A percentile compares a stretch with the other conserved stretches of the same genome.
Evolutionary conservation across 1,139 yeast species (phyloP).

Genomic region (Nadsonia starkeyi-henricii): DNA sequence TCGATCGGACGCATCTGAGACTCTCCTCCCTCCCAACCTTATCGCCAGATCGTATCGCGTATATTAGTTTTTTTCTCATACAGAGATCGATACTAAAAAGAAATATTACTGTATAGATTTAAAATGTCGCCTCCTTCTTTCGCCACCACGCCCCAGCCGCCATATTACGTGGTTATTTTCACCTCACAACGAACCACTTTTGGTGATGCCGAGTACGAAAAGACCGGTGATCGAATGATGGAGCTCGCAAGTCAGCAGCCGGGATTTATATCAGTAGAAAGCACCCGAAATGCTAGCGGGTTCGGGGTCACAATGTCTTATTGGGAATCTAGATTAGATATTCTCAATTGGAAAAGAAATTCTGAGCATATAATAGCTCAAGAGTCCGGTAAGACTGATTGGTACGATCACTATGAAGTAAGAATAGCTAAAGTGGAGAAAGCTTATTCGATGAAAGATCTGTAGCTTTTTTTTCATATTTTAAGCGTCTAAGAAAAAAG

Average conservation of each 20-base stretch:
- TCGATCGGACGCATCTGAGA: no score
- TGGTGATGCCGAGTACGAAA: background rate
- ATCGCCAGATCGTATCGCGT: no score
- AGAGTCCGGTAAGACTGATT: background rate
- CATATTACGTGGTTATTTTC: constrained; percentile 1
- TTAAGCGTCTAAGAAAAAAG: no score
- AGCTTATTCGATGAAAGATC: background rate
- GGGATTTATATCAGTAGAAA: background rate
- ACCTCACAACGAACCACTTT: background rate
- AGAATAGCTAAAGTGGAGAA: background rate
- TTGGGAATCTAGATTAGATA: background rate
- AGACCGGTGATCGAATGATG: background rate
- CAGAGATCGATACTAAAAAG: no score
- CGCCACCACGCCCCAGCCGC: background rate
- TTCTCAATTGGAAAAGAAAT: background rate
- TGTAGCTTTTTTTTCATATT: no score
- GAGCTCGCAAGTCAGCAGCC: background rate
- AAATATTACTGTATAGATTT: background rate
- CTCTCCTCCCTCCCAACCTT: no score
- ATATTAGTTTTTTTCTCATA: no score
- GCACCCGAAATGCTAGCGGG: background rate
- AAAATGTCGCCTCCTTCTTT: background rate
- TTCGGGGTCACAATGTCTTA: constrained; percentile 1
- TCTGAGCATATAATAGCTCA: background rate
- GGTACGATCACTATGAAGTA: background rate